phyloP scores from a whole-genome alignment of 2,329 filamentous ascomycete genomes.

The Hymenoscyphus scutula region DNA sequence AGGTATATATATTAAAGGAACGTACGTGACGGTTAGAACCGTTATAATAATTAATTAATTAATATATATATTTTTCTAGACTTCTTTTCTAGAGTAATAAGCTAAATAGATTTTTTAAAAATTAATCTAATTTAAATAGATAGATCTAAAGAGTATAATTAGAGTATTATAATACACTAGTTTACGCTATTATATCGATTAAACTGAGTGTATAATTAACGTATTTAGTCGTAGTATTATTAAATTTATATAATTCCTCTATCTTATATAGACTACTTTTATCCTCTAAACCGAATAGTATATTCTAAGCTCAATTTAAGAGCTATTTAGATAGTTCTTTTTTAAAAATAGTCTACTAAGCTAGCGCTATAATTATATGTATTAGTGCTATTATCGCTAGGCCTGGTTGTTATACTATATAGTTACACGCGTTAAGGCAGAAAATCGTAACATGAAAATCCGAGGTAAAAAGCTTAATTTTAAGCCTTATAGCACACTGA shows the following conservation, averaged over 20 bases:
- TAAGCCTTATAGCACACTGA: neutral
- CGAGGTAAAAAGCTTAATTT: neutral
- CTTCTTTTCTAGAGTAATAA: neutral
- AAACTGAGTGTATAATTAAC: neutral
- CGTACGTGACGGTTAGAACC: too few relatives aligned
- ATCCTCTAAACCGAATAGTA: neutral
- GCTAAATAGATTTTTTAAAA: neutral
- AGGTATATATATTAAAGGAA: too few relatives aligned
- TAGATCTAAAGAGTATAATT: neutral
- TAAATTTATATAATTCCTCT: neutral
- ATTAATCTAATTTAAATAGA: neutral
- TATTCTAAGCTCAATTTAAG: neutral
- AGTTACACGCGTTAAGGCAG: neutral
- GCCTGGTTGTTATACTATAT: neutral
- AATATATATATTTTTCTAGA: neutral
- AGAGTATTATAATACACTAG: neutral
- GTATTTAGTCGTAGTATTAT: neutral
- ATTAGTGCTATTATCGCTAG: neutral
- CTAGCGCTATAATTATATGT: neutral
- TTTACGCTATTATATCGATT: neutral
- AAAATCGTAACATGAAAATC: neutral
- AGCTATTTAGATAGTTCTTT: neutral
- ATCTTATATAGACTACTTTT: neutral
- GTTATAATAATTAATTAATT: neutral
- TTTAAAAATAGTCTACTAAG: neutral